These are phyloP conservation scores for Termitomyces sp. DNA, from an alignment of 768 basidiomycete species.

Conservation along the genomic window DNA sequence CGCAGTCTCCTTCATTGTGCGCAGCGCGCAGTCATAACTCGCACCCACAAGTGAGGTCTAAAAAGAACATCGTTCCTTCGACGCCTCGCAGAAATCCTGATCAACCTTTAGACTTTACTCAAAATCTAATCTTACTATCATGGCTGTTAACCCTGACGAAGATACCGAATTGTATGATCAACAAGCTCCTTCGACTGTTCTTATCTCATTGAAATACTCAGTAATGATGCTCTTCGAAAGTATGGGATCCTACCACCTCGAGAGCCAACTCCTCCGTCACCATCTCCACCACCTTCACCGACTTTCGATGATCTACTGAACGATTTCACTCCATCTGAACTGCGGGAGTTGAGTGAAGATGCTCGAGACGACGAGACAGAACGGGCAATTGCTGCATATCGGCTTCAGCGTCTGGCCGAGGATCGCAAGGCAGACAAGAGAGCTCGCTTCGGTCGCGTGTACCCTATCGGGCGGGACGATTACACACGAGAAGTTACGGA, in stretches of 20 bases:
- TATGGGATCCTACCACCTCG: constrained; percentile 86
- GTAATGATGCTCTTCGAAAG: constrained; percentile 91
- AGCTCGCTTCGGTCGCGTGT: constrained; percentile 78
- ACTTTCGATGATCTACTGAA: constrained; percentile 65
- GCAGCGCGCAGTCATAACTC: neutral
- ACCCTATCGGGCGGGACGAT: constrained; percentile 89
- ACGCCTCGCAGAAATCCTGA: neutral
- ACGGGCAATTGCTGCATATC: constrained; percentile 64
- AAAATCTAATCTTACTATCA: constrained; percentile 20
- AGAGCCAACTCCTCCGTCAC: constrained; percentile 62
- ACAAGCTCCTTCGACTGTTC: neutral
- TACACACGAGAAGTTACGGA: constrained; percentile 96
- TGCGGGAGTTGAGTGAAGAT: constrained; percentile 70
- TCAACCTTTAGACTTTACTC: neutral
- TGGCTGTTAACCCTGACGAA: constrained; percentile 81
- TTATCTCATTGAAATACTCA: constrained; percentile 27
- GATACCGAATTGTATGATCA: constrained; percentile 90
- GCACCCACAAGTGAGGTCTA: too few species aligned
- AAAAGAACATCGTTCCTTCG: neutral
- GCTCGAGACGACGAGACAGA: constrained; percentile 73
- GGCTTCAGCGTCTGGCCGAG: constrained; percentile 61
- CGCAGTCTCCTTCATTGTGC: neutral
- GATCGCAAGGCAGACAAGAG: constrained; percentile 53
- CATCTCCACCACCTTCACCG: constrained; percentile 80
- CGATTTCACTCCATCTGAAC: constrained; percentile 58